phyloP scores from a whole-genome alignment of 768 basidiomycete genomes.

The Gymnopilus dilepis region DNA sequence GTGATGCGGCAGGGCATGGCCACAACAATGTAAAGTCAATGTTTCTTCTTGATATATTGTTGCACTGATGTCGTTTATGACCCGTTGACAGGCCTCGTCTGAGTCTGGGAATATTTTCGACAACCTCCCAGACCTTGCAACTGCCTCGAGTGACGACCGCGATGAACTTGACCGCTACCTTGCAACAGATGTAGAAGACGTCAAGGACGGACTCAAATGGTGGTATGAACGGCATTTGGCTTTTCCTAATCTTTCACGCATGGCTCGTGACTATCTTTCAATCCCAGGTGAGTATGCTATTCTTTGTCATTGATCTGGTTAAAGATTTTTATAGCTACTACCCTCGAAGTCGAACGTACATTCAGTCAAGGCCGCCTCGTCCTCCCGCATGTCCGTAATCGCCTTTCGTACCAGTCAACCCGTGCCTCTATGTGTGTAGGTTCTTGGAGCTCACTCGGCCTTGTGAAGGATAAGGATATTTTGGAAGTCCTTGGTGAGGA shows the following conservation, averaged over 20 bases:
- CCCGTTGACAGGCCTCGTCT: not conserved
- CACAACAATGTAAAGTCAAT: not conserved
- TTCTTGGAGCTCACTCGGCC: conserved; percentile 34
- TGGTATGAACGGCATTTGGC: conserved; percentile 28
- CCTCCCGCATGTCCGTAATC: conserved; percentile 28
- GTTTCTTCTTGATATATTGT: not conserved
- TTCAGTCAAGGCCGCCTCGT: conserved; percentile 24
- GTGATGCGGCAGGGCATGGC: too few relatives aligned
- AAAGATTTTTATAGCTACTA: not conserved
- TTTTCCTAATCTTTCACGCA: conserved; percentile 34
- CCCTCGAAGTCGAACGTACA: not conserved
- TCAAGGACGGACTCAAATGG: conserved; percentile 29
- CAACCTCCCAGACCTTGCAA: conserved; percentile 29
- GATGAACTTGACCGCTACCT: conserved; percentile 38
- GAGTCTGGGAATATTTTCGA: conserved; percentile 35
- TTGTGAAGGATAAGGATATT: conserved; percentile 32
- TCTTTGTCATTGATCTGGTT: not conserved
- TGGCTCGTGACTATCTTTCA: conserved; percentile 21
- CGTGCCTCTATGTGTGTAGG: conserved; percentile 38
- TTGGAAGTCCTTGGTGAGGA: conserved; percentile 3
- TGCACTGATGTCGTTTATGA: not conserved
- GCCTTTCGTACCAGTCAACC: conserved; percentile 27
- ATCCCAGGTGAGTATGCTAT: not conserved
- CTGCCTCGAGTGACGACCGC: conserved; percentile 18
- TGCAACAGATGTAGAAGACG: conserved; percentile 28